Evolutionary conservation across 257 asterid genomes (phyloP), one percentile per base, ranked within the genome.

Genomic region (Solanum ossicruentum): DNA sequence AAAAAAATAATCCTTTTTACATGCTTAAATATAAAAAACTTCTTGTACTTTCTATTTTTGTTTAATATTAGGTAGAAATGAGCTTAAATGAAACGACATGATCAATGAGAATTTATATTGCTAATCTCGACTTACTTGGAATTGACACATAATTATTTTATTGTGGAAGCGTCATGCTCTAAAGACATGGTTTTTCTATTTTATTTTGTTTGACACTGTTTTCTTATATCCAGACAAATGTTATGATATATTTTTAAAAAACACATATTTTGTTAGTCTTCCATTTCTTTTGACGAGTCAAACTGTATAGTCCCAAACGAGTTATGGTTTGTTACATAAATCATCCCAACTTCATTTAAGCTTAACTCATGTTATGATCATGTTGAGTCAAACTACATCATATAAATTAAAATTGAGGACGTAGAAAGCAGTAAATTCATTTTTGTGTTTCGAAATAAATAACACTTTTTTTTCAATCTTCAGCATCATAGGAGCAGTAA

Each of bases 401-500:
- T 7, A 65, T 13, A 56, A 56, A 18, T 56, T 18, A 0, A 0
- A 17, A 3, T 1, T n/a, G 23, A 56, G 12, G 23, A 17, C 8
- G 63, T 56, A 26, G 9, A 65, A 13, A 26, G 12, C 1, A 26
- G 26, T 65, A 45, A 8, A 66, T 32, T 66, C 7, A 2, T 28
- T 32, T 81, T n/a, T 51, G 12, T 58, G 15, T 32, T 45, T 71
- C 81, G 88, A 71, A 85, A 10, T 4, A 13, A 65, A 12, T 6
- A 10, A 23, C 8, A 4, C 9, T 67, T 60, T 82, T 73, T 21
- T 83, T 8, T n/a, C 41, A 10, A 43, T 61, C 84, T 87, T 71
- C 95, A 95, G 95, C 72, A 84, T 95, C 73, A 75, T 93, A 71
- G 98, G 98, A 23, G 98, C 93, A 58, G 75, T 75, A 39, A 84